phyloP scores from a whole-genome alignment of 148 eudicot genomes.

The Spergularia marina region DNA sequence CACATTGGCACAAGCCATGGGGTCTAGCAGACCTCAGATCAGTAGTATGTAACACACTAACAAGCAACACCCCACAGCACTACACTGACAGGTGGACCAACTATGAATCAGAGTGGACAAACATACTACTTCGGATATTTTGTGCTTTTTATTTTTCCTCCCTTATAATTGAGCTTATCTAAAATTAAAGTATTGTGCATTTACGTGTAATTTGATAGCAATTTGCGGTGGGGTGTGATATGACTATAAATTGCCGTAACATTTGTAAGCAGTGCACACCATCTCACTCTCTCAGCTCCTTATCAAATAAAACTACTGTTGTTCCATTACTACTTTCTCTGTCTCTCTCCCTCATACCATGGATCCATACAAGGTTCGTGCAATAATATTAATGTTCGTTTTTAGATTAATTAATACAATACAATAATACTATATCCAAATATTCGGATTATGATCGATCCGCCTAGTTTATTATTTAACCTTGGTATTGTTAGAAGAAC shows the following conservation, averaged over 20 bases:
- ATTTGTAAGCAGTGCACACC: not conserved
- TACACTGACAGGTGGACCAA: conserved; percentile 1
- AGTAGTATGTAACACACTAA: too few species aligned
- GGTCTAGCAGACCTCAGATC: not conserved
- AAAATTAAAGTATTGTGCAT: not conserved
- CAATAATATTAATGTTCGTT: not conserved
- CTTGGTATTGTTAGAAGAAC: too few species aligned
- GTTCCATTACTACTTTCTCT: not conserved
- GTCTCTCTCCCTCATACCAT: not conserved
- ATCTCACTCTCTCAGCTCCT: not conserved
- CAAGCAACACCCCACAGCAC: conserved; percentile 5
- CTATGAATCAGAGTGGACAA: not conserved
- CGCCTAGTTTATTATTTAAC: too few species aligned
- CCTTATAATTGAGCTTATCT: conserved; percentile 1
- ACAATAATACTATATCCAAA: too few species aligned
- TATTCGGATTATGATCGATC: too few species aligned
- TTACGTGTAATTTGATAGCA: not conserved
- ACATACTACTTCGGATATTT: too few species aligned
- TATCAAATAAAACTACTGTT: not conserved
- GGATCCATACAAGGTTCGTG: conserved; percentile 22
- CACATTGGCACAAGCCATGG: conserved; percentile 12
- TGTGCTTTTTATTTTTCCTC: not conserved
- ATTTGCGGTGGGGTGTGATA: conserved; percentile 3
- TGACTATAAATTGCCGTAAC: conserved; percentile 5
- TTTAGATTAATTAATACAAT: not conserved